phyloP scores from a whole-genome alignment of 2,329 filamentous ascomycete species.

The Penicillium brasilianum region DNA sequence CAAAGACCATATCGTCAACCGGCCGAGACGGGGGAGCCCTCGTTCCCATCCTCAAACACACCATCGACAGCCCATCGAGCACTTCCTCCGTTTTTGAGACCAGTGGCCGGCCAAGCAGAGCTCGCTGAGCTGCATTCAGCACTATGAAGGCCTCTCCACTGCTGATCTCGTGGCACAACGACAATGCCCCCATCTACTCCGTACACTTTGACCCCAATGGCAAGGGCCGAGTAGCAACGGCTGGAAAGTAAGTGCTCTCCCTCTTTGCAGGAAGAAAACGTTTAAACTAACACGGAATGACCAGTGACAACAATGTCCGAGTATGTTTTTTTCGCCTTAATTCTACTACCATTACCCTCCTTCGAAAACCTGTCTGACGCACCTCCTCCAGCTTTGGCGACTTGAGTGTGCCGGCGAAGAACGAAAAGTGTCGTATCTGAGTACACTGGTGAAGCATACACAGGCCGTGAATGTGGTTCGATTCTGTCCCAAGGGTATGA shows the following conservation, averaged over 20 bases:
- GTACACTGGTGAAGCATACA: slow-evolving; percentile 89
- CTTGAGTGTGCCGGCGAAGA: slow-evolving; percentile 84
- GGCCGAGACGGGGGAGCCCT: slow-evolving; percentile 14
- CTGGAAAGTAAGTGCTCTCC: slow-evolving; percentile 66
- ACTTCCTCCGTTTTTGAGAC: slow-evolving; percentile 4
- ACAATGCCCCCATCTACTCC: slow-evolving; percentile 95
- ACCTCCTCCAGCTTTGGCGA: slow-evolving; percentile 75
- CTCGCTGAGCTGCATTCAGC: slow-evolving; percentile 38
- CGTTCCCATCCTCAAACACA: slow-evolving; percentile 14
- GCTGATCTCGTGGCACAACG: slow-evolving; percentile 98
- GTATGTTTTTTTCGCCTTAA: slow-evolving; percentile 58
- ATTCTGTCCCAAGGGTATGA: slow-evolving; percentile 86
- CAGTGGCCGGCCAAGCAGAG: slow-evolving; percentile 20
- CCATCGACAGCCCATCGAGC: slow-evolving; percentile 7
- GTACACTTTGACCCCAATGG: slow-evolving; percentile 93
- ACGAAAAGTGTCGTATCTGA: slow-evolving; percentile 86
- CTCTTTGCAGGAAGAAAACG: background rate
- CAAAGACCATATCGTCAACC: slow-evolving; percentile 12
- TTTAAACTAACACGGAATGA: slow-evolving; percentile 23
- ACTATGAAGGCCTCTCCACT: slow-evolving; percentile 94
- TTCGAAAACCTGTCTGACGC: slow-evolving; percentile 42
- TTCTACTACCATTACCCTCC: slow-evolving; percentile 21
- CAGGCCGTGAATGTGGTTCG: slow-evolving; percentile 98
- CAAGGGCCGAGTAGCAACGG: slow-evolving; percentile 89
- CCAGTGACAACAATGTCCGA: slow-evolving; percentile 86